phyloP scores from a whole-genome alignment of 192 early-diverging fungal genomes.

The Rhizophlyctis rosea region DNA sequence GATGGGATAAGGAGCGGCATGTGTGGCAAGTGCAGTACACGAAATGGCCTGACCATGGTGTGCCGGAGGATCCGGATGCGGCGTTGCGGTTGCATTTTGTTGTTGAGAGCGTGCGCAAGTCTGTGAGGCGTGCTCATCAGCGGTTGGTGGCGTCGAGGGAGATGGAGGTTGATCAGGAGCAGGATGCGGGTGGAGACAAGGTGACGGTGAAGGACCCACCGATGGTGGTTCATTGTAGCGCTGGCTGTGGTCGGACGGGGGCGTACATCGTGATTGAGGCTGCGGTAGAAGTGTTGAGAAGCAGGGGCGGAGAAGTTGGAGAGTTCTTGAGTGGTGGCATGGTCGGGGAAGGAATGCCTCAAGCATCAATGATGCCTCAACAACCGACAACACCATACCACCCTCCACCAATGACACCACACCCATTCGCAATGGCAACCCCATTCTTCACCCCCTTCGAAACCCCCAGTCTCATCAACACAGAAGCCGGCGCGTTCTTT shows the following conservation, averaged over 20 bases:
- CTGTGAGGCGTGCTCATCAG: background rate
- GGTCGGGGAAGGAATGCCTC: background rate
- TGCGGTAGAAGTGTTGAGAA: constrained; percentile 29
- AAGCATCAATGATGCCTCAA: background rate
- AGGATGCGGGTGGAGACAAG: background rate
- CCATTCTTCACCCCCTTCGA: too few species aligned
- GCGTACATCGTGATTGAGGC: constrained; percentile 74
- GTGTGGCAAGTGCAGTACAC: constrained; percentile 70
- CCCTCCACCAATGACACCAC: too few species aligned
- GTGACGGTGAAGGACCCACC: constrained; percentile 42
- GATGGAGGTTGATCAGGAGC: too few species aligned
- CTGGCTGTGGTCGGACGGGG: constrained; percentile 84
- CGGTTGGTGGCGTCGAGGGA: too few species aligned
- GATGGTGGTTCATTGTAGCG: constrained; percentile 80
- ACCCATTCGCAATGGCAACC: too few species aligned
- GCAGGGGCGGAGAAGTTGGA: too few species aligned
- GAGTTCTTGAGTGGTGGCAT: background rate
- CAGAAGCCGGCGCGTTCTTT: too few species aligned
- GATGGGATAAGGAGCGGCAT: constrained; percentile 16
- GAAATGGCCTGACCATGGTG: constrained; percentile 81
- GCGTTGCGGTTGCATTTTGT: constrained; percentile 50
- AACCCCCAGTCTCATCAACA: too few species aligned
- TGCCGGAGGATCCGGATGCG: constrained; percentile 53
- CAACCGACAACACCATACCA: background rate
- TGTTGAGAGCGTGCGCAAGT: constrained; percentile 1